phyloP scores from a whole-genome alignment of 2,329 filamentous ascomycete species.

The Fusarium torreyae region DNA sequence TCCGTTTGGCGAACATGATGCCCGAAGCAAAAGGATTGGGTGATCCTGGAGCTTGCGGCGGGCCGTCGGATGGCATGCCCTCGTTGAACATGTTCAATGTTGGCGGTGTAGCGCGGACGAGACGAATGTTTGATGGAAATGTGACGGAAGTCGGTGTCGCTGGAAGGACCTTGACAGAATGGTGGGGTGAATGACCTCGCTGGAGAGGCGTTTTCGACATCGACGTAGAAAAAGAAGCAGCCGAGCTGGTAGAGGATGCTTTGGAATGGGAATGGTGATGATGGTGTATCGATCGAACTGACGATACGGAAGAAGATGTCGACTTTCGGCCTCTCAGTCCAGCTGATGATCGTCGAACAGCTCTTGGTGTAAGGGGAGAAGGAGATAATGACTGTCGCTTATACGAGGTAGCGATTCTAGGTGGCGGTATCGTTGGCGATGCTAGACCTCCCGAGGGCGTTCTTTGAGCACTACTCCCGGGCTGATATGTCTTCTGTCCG shows the following conservation, averaged over 20 bases:
- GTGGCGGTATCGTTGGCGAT: constrained; percentile 52
- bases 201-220: constrained; percentile 77
- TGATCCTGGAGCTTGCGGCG: constrained; percentile 62
- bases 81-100: constrained; percentile 71
- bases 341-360: constrained; percentile 84
- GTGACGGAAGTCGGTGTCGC: constrained; percentile 82
- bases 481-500: constrained; percentile 57
- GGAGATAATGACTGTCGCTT: constrained; percentile 88
- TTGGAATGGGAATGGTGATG: constrained; percentile 92
- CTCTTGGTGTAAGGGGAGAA: constrained; percentile 88
- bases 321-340: constrained; percentile 94
- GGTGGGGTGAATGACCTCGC: constrained; percentile 82
- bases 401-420: constrained; percentile 60
- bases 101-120: constrained; percentile 76
- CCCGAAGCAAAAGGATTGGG: constrained; percentile 73
- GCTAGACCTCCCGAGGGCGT: constrained; percentile 44
- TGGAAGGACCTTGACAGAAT: constrained; percentile 95
- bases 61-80: constrained; percentile 63
- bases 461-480: constrained; percentile 37
- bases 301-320: constrained; percentile 94
- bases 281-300: constrained; percentile 90
- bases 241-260: constrained; percentile 91
- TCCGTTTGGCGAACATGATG: constrained; percentile 85
- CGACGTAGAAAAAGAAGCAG: constrained; percentile 79
- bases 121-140: constrained; percentile 88